These are phyloP conservation scores for Echria macrotheca DNA, from an alignment of 495 filamentous ascomycete genomes.

Conservation along the genomic window DNA sequence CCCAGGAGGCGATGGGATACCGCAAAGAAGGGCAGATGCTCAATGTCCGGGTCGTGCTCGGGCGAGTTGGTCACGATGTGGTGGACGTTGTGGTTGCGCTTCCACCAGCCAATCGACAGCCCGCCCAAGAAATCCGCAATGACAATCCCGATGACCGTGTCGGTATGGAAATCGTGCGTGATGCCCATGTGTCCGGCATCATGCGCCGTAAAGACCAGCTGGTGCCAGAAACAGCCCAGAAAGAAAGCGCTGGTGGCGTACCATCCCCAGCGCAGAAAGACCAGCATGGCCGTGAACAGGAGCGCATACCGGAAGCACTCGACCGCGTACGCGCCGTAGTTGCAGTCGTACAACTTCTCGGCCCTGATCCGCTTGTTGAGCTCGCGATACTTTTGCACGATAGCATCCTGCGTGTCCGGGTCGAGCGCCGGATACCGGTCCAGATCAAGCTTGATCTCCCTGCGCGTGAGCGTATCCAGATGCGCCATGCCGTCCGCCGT, in stretches of 20 bases:
- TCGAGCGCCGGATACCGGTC: slow-evolving; percentile 81
- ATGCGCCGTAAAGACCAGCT: slow-evolving; percentile 90
- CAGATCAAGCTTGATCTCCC: slow-evolving; percentile 70
- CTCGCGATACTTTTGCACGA: slow-evolving; percentile 73
- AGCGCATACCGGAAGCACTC: slow-evolving; percentile 71
- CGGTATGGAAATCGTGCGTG: slow-evolving; percentile 77
- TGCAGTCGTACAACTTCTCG: slow-evolving; percentile 78
- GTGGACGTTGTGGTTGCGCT: slow-evolving; percentile 94
- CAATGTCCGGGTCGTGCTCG: slow-evolving; percentile 95
- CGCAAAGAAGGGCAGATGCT: slow-evolving; percentile 94
- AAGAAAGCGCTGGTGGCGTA: slow-evolving; percentile 69
- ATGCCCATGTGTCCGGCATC: slow-evolving; percentile 98
- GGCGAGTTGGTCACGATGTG: slow-evolving; percentile 96
- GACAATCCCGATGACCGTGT: slow-evolving; percentile 81
- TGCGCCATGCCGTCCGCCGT: slow-evolving; percentile 49
- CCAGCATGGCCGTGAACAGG: slow-evolving; percentile 57
- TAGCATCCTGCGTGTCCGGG: slow-evolving; percentile 63
- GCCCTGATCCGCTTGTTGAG: slow-evolving; percentile 64
- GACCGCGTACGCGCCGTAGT: slow-evolving; percentile 74
- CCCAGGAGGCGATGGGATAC: slow-evolving; percentile 80
- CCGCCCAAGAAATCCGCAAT: slow-evolving; percentile 90
- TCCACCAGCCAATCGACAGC: slow-evolving; percentile 95
- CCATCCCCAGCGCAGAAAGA: slow-evolving; percentile 67
- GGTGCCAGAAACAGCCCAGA: slow-evolving; percentile 88
- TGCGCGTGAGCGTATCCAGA: slow-evolving; percentile 67